Evolutionary conservation across 1,284 basidiomycete genomes (phyloP), one percentile per base, ranked within the genome.

Genomic region (Naganishia cerealis): DNA sequence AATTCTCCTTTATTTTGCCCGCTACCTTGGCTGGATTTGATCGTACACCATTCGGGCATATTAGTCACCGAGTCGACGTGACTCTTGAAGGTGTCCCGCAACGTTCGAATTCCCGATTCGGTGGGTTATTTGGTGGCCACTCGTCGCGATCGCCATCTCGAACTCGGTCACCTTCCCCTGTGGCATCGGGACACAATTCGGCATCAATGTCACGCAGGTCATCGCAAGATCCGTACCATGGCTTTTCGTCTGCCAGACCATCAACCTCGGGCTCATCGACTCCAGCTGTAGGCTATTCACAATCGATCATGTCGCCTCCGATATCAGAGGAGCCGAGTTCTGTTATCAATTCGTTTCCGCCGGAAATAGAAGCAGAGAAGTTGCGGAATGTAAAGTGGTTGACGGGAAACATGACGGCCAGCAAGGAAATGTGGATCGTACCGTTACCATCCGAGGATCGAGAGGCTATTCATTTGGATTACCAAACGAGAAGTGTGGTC

Each of bases 391-490:
- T 56, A 15, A 68, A 68, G n/a, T 68, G 62, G 62, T 36, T 70
- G 29, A 50, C 52, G 43, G 66, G 61, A 10, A 68, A 58, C 39
- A 65, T 70, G 61, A 66, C 42, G 38, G 62, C 69, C 0, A 55
- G 55, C 46, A 70, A 70, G 50, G 69, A 70, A 33, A 63, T 70
- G 55, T 70, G 69, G 69, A 68, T 70, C 29, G 46, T 70, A 16
- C 69, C 69, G 12, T 58, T 70, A 6, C 69, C 69, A 13, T 63
- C 66, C 38, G 66, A 67, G 26, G 52, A 70, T n/a, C 66, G 65
- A 2, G 61, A 70, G 39, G 61, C 69, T 13, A 57, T 70, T 26
- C 56, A 50, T 13, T 42, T 70, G 15, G 66, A 70, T 29, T 56
- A 48, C 40, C 56, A 59, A n/a, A 54, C 57, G 10, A 38, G 57